Conservation (phyloP, 805 yeast species). For the Diddensiella santjacobensis region DNA sequence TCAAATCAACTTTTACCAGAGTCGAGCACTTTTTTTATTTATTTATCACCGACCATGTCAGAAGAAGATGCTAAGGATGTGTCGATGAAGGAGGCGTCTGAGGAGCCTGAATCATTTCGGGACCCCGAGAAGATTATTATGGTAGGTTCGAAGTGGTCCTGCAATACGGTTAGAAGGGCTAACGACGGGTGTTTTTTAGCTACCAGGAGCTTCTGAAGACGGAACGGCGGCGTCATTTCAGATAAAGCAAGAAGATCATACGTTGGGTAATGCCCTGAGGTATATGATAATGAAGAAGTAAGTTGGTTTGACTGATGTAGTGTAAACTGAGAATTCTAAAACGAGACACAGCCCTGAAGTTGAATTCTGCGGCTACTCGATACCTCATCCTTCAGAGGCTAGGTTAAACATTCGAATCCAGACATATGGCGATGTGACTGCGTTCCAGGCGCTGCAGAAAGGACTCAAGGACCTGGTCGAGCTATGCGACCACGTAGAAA, state of each 20-base stretch:
- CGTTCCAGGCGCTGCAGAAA: constrained; percentile 87
- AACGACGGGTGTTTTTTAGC: constrained; percentile 20
- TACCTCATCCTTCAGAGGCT: constrained; percentile 96
- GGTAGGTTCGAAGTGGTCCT: no score
- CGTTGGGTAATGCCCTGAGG: constrained; percentile 89
- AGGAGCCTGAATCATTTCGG: constrained; percentile 13
- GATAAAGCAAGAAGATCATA: constrained; percentile 90
- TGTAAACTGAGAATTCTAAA: background rate
- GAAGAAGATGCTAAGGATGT: constrained; percentile 15
- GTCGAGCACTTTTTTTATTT: no score
- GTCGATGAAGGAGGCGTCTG: constrained; percentile 12
- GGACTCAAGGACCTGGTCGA: constrained; percentile 83
- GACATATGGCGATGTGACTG: constrained; percentile 81
- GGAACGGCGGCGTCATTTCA: constrained; percentile 95
- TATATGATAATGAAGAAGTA: constrained; percentile 90
- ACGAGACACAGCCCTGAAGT: constrained; percentile 63
- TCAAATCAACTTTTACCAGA: no score
- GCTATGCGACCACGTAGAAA: constrained; percentile 80
- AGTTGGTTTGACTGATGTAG: constrained; percentile 10
- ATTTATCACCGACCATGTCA: no score
- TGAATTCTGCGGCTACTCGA: constrained; percentile 96
- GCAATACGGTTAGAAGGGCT: background rate
- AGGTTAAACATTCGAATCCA: constrained; percentile 88
- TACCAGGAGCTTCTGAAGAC: constrained; percentile 88
- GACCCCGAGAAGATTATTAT: constrained; percentile 32